A percentile compares a stretch with the other conserved stretches of the same genome.
These are phyloP conservation scores for Corniculantispora saksenae DNA, from an alignment of 2,329 filamentous ascomycete genomes.

Conservation along the genomic window DNA sequence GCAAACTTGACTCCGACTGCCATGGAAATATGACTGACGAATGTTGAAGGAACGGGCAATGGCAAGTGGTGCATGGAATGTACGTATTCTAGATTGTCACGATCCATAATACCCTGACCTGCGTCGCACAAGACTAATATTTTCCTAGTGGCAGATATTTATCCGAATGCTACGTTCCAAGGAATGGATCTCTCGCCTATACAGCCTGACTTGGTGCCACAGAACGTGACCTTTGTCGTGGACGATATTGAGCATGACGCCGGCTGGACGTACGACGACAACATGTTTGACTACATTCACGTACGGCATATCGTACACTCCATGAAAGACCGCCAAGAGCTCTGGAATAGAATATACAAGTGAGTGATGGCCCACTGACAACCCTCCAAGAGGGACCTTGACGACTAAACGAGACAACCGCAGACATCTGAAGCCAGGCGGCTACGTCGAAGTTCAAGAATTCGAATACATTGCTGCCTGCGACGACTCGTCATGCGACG, in stretches of 20 bases:
- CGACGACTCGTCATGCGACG: slow-evolving; percentile 47
- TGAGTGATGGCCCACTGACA: no score
- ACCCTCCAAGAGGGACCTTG: no score
- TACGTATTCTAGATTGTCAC: slow-evolving; percentile 33
- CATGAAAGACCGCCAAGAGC: slow-evolving; percentile 41
- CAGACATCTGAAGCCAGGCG: slow-evolving; percentile 54
- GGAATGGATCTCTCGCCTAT: slow-evolving; percentile 55
- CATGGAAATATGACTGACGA: no score
- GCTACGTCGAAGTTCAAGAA: slow-evolving; percentile 53
- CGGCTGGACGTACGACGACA: slow-evolving; percentile 49
- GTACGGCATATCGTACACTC: slow-evolving; percentile 49
- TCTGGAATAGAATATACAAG: slow-evolving; percentile 46
- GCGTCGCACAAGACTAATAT: slow-evolving; percentile 1
- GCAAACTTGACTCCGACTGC: slow-evolving; percentile 23
- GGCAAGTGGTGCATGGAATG: slow-evolving; percentile 53
- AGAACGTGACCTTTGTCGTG: slow-evolving; percentile 53
- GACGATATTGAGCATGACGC: slow-evolving; percentile 54
- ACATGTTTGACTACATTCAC: slow-evolving; percentile 52
- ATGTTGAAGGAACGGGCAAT: slow-evolving; percentile 48
- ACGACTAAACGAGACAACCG: no score
- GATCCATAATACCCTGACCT: no score
- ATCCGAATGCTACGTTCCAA: slow-evolving; percentile 44
- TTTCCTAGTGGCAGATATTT: slow-evolving; percentile 48
- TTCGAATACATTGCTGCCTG: slow-evolving; percentile 42
- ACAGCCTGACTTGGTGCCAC: slow-evolving; percentile 52